Conservation (phyloP, 2,329 filamentous ascomycete species). For the Penicillium expansum region DNA sequence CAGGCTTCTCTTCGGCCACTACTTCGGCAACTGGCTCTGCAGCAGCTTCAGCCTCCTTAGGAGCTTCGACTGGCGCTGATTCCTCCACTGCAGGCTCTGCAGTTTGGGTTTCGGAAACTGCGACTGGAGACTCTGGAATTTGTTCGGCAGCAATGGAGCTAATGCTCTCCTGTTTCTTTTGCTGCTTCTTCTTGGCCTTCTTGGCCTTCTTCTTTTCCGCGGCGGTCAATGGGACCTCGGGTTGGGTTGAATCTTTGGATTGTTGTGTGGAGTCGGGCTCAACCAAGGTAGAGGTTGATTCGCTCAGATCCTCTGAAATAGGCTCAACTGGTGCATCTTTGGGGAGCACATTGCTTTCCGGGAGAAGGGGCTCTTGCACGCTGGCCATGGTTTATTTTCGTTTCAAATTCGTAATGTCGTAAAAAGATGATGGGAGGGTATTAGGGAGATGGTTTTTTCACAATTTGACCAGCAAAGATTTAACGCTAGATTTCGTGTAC, state of each 20-base stretch:
- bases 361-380: neutral
- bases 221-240: conserved; percentile 14
- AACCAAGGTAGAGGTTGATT: conserved; percentile 2
- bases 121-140: conserved; percentile 8
- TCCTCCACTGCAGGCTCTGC: conserved; percentile 14
- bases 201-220: conserved; percentile 23
- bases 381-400: conserved; percentile 23
- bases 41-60: neutral
- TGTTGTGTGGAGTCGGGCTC: neutral
- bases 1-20: conserved; percentile 7
- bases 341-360: conserved; percentile 18
- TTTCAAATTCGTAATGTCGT: conserved; percentile 23
- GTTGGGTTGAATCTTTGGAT: conserved; percentile 1
- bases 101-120: conserved; percentile 3
- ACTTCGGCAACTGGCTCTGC: conserved; percentile 2
- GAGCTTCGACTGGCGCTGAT: conserved; percentile 2
- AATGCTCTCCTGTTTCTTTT: conserved; percentile 19
- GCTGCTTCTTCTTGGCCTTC: conserved; percentile 24
- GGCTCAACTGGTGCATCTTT: conserved; percentile 19
- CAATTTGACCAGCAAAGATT: conserved; percentile 30
- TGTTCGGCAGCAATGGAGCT: conserved; percentile 9
- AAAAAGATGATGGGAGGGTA: conserved; percentile 20
- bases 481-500: conserved; percentile 23
- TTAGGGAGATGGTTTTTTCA: conserved; percentile 10
- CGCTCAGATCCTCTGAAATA: conserved; percentile 5